phyloP scores from a whole-genome alignment of 1,284 basidiomycete species.

The Microbotryum saponariae region DNA sequence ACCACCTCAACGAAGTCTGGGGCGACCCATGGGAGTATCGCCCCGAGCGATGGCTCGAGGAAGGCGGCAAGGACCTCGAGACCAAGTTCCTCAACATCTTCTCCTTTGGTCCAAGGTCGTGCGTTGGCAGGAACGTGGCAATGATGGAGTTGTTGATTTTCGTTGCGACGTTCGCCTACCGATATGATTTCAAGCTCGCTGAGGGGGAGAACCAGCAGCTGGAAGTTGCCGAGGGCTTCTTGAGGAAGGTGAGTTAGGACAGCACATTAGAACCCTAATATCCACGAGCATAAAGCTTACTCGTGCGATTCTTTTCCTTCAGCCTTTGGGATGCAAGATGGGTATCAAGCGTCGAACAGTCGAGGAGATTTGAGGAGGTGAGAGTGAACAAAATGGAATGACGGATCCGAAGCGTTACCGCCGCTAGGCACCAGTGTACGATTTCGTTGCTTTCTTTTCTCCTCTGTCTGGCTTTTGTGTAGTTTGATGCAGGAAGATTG shows the following conservation, averaged over 20 bases:
- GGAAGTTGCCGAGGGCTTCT: conserved; percentile 64
- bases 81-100: conserved; percentile 60
- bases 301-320: not conserved
- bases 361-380: no score
- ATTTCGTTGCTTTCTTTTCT: no score
- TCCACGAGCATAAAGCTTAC: not conserved
- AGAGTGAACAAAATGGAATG: no score
- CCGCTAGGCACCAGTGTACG: no score
- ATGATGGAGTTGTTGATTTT: conserved; percentile 63
- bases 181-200: conserved; percentile 51
- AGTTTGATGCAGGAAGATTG: no score
- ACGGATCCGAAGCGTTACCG: no score
- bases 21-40: conserved; percentile 52
- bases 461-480: no score
- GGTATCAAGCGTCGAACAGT: conserved; percentile 13
- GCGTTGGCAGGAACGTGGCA: conserved; percentile 53
- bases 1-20: conserved; percentile 62
- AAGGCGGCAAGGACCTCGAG: conserved; percentile 53
- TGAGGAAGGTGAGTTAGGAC: conserved; percentile 50
- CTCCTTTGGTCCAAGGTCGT: conserved; percentile 46
- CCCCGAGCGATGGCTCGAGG: conserved; percentile 73
- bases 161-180: conserved; percentile 59
- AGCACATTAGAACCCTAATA: no score
- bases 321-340: conserved; percentile 15
- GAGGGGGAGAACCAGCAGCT: conserved; percentile 46